phyloP scores from a whole-genome alignment of 495 filamentous ascomycete species.

The Trichoderma gamsii region DNA sequence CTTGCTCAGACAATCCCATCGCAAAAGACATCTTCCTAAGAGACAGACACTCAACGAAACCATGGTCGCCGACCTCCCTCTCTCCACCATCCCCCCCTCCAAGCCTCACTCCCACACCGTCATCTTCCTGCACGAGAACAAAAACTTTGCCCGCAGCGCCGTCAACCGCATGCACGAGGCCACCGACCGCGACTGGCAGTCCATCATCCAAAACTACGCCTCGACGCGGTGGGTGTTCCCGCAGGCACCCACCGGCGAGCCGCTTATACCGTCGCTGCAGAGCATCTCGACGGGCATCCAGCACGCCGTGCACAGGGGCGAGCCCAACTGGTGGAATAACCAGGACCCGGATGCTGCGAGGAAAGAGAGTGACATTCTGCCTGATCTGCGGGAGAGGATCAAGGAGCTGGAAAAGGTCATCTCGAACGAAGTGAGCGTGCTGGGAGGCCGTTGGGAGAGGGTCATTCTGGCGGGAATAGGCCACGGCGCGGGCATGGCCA shows the following conservation, averaged over 20 bases:
- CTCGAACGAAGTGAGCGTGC: not conserved
- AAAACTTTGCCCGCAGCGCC: not conserved
- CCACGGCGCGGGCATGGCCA: not conserved
- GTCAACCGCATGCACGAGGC: not conserved
- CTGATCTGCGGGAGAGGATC: not conserved
- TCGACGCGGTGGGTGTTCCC: conserved; percentile 4
- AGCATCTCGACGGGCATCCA: not conserved
- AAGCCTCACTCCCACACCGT: not conserved
- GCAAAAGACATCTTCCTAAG: no score
- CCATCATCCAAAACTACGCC: conserved; percentile 1
- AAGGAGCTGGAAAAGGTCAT: conserved; percentile 3
- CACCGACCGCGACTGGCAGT: not conserved
- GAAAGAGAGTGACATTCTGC: not conserved
- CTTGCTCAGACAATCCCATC: no score
- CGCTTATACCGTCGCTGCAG: not conserved
- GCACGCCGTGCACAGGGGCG: not conserved
- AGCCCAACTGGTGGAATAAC: not conserved
- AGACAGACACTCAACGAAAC: not conserved
- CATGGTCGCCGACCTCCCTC: not conserved
- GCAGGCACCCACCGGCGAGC: not conserved
- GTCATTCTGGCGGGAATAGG: not conserved
- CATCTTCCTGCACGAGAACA: not conserved
- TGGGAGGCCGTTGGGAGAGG: conserved; percentile 1
- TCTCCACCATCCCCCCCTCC: not conserved
- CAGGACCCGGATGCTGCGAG: not conserved